Evolutionary conservation across 805 yeast species (phyloP).

Genomic region (Saturnispora diversa): DNA sequence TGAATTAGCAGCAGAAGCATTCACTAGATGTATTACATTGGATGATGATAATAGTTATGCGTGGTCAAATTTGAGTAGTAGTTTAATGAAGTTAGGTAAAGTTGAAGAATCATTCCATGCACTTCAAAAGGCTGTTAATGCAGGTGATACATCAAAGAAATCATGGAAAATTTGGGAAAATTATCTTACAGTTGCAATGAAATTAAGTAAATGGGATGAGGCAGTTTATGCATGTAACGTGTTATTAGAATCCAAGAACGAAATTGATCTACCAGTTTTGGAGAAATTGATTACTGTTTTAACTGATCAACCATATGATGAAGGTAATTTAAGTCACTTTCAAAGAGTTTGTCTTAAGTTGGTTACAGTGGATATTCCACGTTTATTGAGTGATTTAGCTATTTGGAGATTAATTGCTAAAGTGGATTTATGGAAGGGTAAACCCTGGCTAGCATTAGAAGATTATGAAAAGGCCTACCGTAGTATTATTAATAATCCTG

Average conservation of each 20-base stretch:
- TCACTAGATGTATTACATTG: slow-evolving; percentile 79
- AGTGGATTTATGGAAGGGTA: slow-evolving; percentile 78
- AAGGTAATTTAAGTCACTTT: slow-evolving; percentile 43
- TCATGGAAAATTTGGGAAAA: slow-evolving; percentile 93
- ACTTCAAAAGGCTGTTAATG: slow-evolving; percentile 65
- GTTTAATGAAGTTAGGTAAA: slow-evolving; percentile 58
- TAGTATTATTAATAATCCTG: slow-evolving; percentile 57
- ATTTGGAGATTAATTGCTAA: slow-evolving; percentile 79
- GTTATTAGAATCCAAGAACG: slow-evolving; percentile 49
- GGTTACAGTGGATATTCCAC: slow-evolving; percentile 60
- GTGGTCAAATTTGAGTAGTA: slow-evolving; percentile 88
- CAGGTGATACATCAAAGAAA: slow-evolving; percentile 54
- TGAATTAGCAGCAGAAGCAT: slow-evolving; percentile 82
- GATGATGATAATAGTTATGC: slow-evolving; percentile 75
- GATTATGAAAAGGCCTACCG: slow-evolving; percentile 83
- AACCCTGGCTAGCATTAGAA: slow-evolving; percentile 83
- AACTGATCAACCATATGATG: slow-evolving; percentile 40
- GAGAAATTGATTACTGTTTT: slow-evolving; percentile 66
- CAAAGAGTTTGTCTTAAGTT: slow-evolving; percentile 65
- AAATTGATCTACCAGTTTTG: slow-evolving; percentile 67
- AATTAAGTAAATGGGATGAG: slow-evolving; percentile 81
- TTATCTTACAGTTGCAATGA: slow-evolving; percentile 71
- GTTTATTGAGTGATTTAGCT: slow-evolving; percentile 55
- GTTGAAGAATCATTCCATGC: slow-evolving; percentile 78
- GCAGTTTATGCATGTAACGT: slow-evolving; percentile 68